Evolutionary conservation across 345 rosid genomes (phyloP).

Genomic region (Lepidium aucheri): DNA sequence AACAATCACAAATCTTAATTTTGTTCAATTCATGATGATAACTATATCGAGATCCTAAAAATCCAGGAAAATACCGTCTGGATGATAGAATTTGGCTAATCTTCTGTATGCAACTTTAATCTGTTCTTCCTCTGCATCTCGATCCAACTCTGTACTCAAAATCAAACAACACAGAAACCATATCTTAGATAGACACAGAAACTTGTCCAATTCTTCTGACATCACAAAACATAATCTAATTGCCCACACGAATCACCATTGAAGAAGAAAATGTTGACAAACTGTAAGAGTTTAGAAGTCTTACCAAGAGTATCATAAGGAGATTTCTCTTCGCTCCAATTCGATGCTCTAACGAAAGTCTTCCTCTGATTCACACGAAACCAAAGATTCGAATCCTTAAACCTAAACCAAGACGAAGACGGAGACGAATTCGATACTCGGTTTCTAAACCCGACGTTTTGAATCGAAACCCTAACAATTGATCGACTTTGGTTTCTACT

Average conservation of each 20-base stretch:
- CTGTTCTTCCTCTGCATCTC: slow-evolving; percentile 78
- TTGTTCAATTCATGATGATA: neutral
- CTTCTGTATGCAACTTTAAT: slow-evolving; percentile 82
- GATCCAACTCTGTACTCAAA: slow-evolving; percentile 55
- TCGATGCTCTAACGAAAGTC: slow-evolving; percentile 53
- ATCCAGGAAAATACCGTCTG: slow-evolving; percentile 57
- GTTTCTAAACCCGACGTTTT: slow-evolving; percentile 28
- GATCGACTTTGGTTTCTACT: slow-evolving; percentile 40
- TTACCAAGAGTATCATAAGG: slow-evolving; percentile 94
- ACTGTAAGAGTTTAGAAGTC: neutral
- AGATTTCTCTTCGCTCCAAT: slow-evolving; percentile 62
- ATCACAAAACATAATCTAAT: neutral
- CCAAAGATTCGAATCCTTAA: slow-evolving; percentile 38
- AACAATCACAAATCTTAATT: neutral
- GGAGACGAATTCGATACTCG: slow-evolving; percentile 31
- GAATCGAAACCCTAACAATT: slow-evolving; percentile 46
- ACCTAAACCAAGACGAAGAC: slow-evolving; percentile 35
- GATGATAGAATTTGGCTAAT: slow-evolving; percentile 89
- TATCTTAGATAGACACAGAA: neutral
- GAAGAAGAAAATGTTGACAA: neutral
- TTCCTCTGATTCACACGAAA: slow-evolving; percentile 54
- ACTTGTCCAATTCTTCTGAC: neutral
- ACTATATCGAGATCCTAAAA: neutral
- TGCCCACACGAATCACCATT: neutral
- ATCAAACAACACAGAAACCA: neutral